phyloP scores from a whole-genome alignment of 73 alveolate species.

The Uronychia binucleata region DNA sequence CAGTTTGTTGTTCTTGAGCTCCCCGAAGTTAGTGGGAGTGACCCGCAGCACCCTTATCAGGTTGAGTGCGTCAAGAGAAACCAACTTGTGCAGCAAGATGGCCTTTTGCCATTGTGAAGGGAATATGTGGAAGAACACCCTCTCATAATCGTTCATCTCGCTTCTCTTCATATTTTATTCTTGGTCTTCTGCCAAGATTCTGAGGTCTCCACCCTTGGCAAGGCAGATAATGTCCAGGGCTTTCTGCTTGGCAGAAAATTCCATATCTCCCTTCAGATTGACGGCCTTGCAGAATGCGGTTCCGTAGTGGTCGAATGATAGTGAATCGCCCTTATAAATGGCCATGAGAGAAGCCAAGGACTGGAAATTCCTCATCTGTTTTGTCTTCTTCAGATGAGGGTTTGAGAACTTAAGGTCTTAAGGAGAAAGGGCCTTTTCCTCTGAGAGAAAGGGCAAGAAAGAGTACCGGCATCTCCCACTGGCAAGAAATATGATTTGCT shows the following conservation, averaged over 20 bases:
- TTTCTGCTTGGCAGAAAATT: not conserved
- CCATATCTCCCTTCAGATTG: not conserved
- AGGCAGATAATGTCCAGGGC: not conserved
- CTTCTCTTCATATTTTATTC: not conserved
- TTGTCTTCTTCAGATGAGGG: not conserved
- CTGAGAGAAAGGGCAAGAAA: not conserved
- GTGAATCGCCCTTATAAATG: not conserved
- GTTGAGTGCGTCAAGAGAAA: not conserved
- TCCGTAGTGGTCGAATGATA: constrained; percentile 1
- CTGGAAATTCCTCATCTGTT: not conserved
- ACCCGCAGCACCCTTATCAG: not conserved
- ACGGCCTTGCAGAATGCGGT: not conserved
- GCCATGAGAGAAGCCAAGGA: constrained; percentile 8
- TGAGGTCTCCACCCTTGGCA: not conserved
- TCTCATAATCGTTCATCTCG: not conserved
- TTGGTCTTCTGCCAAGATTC: not conserved
- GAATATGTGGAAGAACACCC: not conserved
- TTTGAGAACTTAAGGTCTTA: not conserved
- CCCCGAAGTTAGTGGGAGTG: not conserved
- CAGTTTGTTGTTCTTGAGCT: not conserved
- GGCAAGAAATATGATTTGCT: constrained; percentile 1
- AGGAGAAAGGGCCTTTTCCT: not conserved
- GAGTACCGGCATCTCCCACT: constrained; percentile 13
- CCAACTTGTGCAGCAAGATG: not conserved
- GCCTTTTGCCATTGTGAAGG: not conserved